Evolutionary conservation across 2,329 filamentous ascomycete species (phyloP).

Genomic region (Fusarium beomiforme): DNA sequence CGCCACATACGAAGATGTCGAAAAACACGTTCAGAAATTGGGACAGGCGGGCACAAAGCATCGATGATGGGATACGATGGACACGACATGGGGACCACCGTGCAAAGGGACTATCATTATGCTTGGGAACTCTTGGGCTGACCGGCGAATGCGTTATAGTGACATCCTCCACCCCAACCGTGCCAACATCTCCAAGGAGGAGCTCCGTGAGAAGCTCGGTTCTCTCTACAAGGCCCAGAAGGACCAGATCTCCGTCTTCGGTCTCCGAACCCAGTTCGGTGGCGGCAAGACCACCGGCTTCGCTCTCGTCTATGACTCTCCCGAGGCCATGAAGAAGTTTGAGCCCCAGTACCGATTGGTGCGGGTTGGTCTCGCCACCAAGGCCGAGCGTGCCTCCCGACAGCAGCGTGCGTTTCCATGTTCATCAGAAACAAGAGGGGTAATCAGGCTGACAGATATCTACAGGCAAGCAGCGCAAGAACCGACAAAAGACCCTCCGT

Average conservation of each 20-base stretch:
- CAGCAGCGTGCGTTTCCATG: conserved; percentile 88
- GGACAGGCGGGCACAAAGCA: conserved; percentile 22
- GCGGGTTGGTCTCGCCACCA: conserved; percentile 88
- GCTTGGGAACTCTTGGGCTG: conserved; percentile 38
- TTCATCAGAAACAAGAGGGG: background rate
- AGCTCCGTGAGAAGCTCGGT: conserved; percentile 94
- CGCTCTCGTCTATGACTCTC: conserved; percentile 97
- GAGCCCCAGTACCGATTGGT: conserved; percentile 98
- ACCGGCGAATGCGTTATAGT: conserved; percentile 61
- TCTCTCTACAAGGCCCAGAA: conserved; percentile 98
- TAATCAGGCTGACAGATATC: conserved; percentile 24
- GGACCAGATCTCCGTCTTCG: conserved; percentile 97
- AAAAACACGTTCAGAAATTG: conserved; percentile 4
- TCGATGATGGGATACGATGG: background rate
- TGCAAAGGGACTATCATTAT: background rate
- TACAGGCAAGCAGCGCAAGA: conserved; percentile 99
- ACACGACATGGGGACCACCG: background rate
- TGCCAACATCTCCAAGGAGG: conserved; percentile 98
- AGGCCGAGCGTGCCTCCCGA: conserved; percentile 97
- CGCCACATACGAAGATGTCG: conserved; percentile 17
- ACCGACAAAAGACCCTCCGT: conserved; percentile 98
- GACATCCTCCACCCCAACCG: conserved; percentile 99
- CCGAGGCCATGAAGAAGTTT: conserved; percentile 99
- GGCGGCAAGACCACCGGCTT: conserved; percentile 99
- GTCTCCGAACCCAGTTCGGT: conserved; percentile 98